Evolutionary conservation across 1,284 basidiomycete genomes (phyloP), one percentile per base, ranked within the genome.

Genomic region (Sporisorium sorghi): DNA sequence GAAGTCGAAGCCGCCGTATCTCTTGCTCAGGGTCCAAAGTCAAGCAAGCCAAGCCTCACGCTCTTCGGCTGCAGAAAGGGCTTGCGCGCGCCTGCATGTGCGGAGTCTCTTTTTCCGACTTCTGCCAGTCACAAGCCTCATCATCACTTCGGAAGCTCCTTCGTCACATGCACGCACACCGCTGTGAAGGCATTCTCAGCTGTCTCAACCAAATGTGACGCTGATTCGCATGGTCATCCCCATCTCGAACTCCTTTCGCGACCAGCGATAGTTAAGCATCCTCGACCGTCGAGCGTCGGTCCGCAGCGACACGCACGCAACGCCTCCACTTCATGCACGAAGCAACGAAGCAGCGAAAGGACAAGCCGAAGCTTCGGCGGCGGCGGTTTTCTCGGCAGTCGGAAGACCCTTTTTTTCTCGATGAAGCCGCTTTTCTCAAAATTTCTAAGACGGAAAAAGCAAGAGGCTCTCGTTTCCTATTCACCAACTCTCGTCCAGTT

Each of bases 361-460:
- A n/a, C n/a, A 30, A 30, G 30, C 5, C 33, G 33, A 35, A 35
- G 35, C 35, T 17, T 37, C 17, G 35, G n/a, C n/a, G 37, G 17
- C 37, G n/a, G n/a, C 19, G 39, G 39, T 53, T 44, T 14, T 24
- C 39, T 60, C 57, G 67, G 61, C 35, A 49, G 7, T 70, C 67
- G 67, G 67, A 57, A 64, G 61, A 57, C 67, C 67, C 67, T 59
- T 53, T 28, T 15, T 59, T 53, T 28, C 11, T 40, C n/a, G n/a
- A 40, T 8, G 37, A 30, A 5, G 28, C 28, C 9, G 28, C n/a
- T 42, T 52, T 24, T 35, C 30, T 26, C n/a, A 30, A 47, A 47
- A 28, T 43, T 54, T 33, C 28, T 33, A 32, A 28, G 33, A 30
- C 10, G 17, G 12, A 53, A 52, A 42, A 6, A 21, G 5, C 7